A percentile compares a stretch with the other conserved stretches of the same genome.
Evolutionary conservation across 108 stramenopile species (phyloP).

Genomic region (Cyclotella distinguenda): DNA sequence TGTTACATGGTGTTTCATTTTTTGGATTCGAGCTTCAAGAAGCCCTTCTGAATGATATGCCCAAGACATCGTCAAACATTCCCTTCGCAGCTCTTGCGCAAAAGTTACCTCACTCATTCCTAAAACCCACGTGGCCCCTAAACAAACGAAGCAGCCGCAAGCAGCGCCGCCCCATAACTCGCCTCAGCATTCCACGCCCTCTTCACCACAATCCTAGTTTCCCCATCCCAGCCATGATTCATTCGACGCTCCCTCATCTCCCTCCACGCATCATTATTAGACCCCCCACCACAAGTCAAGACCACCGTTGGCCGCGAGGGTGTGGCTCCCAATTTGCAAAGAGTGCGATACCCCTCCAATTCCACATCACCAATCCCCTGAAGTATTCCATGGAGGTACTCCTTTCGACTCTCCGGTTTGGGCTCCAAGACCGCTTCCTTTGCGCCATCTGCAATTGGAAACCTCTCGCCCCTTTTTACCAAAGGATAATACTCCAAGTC

Average conservation of each 20-base stretch:
- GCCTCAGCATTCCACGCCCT: no score
- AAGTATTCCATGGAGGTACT: conserved; percentile 80
- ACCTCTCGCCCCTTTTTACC: conserved; percentile 83
- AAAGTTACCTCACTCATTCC: no score
- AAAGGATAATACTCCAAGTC: conserved; percentile 83
- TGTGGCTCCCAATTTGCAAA: conserved; percentile 83
- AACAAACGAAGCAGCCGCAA: no score
- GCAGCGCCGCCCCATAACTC: no score
- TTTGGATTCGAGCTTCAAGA: no score
- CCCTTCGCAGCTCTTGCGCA: no score
- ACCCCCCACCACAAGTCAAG: conserved; percentile 85
- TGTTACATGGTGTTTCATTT: no score
- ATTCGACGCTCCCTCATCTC: conserved; percentile 71
- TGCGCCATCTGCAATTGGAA: conserved; percentile 79
- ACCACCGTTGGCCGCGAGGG: conserved; percentile 58
- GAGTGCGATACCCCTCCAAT: conserved; percentile 67
- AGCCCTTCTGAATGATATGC: no score
- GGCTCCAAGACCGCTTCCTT: conserved; percentile 78
- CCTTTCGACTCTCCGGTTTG: conserved; percentile 56
- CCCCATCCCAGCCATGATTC: no score
- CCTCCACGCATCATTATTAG: conserved; percentile 83
- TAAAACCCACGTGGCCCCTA: no score
- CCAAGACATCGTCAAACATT: no score
- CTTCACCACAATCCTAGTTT: no score
- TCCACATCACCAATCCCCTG: conserved; percentile 81